phyloP scores from a whole-genome alignment of 2,329 filamentous ascomycete genomes.

The Spiromastix sp. region DNA sequence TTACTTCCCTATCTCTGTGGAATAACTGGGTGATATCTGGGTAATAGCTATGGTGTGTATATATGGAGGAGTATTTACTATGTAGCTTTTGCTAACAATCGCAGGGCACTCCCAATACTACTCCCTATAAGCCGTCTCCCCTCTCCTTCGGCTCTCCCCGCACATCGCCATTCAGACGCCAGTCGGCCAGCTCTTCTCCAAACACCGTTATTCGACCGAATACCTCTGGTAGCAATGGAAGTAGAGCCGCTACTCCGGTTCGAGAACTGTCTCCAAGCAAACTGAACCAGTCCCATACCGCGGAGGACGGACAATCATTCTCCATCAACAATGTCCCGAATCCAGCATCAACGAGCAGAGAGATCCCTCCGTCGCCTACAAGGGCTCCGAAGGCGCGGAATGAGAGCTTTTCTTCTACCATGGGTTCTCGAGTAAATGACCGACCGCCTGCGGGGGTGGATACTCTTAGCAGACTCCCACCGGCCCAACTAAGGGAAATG shows the following conservation, averaged over 20 bases:
- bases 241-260: constrained; percentile 31
- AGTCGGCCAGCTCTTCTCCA: constrained; percentile 42
- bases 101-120: constrained; percentile 41
- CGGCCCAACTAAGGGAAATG: constrained; percentile 74
- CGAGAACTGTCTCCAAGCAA: constrained; percentile 39
- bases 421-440: constrained; percentile 17
- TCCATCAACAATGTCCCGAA: constrained; percentile 20
- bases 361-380: constrained; percentile 31
- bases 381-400: constrained; percentile 21
- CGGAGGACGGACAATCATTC: constrained; percentile 29
- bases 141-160: constrained; percentile 62
- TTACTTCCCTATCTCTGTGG: no score
- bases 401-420: constrained; percentile 18
- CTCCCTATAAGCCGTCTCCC: constrained; percentile 60
- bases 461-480: constrained; percentile 43
- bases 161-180: constrained; percentile 58
- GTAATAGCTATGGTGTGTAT: no score
- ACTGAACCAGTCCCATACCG: constrained; percentile 36
- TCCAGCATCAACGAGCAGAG: constrained; percentile 26
- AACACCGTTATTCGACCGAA: constrained; percentile 41
- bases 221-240: constrained; percentile 38
- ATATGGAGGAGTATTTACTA: no score
- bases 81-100: no score
- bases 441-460: constrained; percentile 14
- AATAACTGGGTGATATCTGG: no score